phyloP scores from a whole-genome alignment of 768 basidiomycete species.

The Obba rivulosa region DNA sequence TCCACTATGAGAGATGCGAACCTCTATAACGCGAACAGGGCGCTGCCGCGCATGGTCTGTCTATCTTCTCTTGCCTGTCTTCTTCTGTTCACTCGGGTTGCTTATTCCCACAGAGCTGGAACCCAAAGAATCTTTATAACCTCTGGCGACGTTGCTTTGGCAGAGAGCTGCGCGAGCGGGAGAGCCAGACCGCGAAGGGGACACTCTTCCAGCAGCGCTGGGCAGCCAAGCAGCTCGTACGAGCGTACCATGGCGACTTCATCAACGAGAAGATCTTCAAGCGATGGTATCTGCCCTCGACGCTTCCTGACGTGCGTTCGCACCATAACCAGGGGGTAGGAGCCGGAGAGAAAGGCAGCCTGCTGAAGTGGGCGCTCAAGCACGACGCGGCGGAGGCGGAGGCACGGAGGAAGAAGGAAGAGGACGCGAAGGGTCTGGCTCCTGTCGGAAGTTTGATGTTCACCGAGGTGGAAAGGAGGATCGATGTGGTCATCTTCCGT shows the following conservation, averaged over 20 bases:
- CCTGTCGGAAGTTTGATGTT: conserved; percentile 97
- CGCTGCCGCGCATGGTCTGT: conserved; percentile 78
- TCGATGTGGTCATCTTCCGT: conserved; percentile 90
- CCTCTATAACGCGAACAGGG: conserved; percentile 40
- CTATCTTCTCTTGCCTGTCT: conserved; percentile 9
- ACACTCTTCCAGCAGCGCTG: conserved; percentile 91
- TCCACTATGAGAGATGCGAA: conserved; percentile 43
- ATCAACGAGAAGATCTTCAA: conserved; percentile 93
- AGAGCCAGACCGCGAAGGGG: conserved; percentile 27
- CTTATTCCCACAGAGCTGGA: conserved; percentile 68
- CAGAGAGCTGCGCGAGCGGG: not conserved
- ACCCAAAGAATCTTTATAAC: conserved; percentile 83
- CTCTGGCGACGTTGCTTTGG: conserved; percentile 74
- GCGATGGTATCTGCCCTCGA: conserved; percentile 87
- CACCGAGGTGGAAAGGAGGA: conserved; percentile 85
- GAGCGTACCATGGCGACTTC: conserved; percentile 94
- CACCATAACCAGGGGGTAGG: conserved; percentile 30
- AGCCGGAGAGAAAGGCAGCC: conserved; percentile 33
- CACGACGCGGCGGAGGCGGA: conserved; percentile 39
- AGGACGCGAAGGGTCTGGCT: conserved; percentile 62
- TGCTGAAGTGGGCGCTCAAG: conserved; percentile 53
- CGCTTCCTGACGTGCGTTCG: conserved; percentile 80
- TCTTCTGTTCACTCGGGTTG: not conserved
- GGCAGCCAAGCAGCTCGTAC: conserved; percentile 77
- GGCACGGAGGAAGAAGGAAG: conserved; percentile 42